phyloP scores from a whole-genome alignment of 441 rosid species.

The Eutrema salsugineum region DNA sequence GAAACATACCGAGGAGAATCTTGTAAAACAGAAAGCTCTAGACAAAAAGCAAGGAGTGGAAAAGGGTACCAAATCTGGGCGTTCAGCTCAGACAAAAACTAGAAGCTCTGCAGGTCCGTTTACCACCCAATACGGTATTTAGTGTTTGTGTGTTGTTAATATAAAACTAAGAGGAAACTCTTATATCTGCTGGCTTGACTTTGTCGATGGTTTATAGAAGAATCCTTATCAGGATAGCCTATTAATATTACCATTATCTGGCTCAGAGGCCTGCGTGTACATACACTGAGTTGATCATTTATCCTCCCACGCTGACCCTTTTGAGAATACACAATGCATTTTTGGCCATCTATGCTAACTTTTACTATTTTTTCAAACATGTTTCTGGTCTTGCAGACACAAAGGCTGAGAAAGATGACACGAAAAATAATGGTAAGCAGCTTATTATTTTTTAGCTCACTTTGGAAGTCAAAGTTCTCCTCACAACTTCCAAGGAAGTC shows the following conservation, averaged over 20 bases:
- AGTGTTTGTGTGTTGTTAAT: not conserved
- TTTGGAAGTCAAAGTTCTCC: not conserved
- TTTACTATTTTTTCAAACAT: constrained; percentile 6
- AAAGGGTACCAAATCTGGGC: constrained; percentile 76
- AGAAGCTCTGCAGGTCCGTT: constrained; percentile 64
- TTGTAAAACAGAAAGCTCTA: constrained; percentile 80
- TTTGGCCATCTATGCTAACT: not conserved
- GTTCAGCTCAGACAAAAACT: constrained; percentile 70
- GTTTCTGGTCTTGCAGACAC: constrained; percentile 48
- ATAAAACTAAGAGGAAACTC: not conserved
- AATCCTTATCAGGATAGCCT: not conserved
- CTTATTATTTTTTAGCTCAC: not conserved
- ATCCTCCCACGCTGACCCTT: not conserved
- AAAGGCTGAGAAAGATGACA: constrained; percentile 82
- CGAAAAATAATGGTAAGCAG: constrained; percentile 60
- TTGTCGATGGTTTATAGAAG: not conserved
- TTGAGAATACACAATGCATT: not conserved
- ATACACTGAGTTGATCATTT: not conserved
- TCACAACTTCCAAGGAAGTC: not conserved
- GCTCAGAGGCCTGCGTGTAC: not conserved
- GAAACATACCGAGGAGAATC: constrained; percentile 84
- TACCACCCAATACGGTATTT: not conserved
- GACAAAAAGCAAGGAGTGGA: constrained; percentile 81
- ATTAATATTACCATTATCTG: not conserved
- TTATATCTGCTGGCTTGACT: not conserved